Base-by-base conservation (phyloP, 2,329 filamentous ascomycete genomes). In the Cladosporium phlei region DNA sequence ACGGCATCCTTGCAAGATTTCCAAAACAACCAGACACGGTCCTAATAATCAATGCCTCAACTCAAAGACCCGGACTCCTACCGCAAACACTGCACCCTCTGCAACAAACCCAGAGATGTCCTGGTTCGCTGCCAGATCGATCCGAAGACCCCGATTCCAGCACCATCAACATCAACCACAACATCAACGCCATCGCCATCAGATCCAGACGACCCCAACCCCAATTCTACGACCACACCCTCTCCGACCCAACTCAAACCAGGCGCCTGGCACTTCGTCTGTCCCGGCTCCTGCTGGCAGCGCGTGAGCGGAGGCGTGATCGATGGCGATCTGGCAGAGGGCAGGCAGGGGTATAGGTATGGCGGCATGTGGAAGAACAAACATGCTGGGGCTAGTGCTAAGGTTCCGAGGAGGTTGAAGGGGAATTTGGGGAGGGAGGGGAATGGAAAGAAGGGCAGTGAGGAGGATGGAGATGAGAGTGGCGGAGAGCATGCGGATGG, bases 121-220 rank as follows among this genome's bases (percentile, higher is more conserved):
- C 63, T 72, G 0, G 62, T 73, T 2, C 67, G 69, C 38, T 72
- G 69, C 54, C 68, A 69, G 49, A 67, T 68, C 46, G 68, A 72
- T 53, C 54, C 59, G 1, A 63, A 62, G 2, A 27, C 21, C 30
- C 3, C 14, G 5, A 10, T 11, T 4, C 22, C 37, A 14, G 2
- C 16, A 3, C 21, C 21, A 6, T 22, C 33, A 5, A 3, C 33
- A 11, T 21, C 10, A 22, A 19, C 33, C 21, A 17, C 30, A n/a
- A 16, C 30, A 19, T 14, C 30, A 11, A 22, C 33, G 22, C 8
- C 19, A 11, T 20, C 19, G 5, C 2, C 19, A 21, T 9, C n/a
- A 22, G 35, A 38, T 10, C 4, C 8, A n/a, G 20, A 4, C 10
- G 3, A 20, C 24, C 4, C 8, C n/a, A 14, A 38, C 17, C 3